These are phyloP conservation scores for Vanrija pseudolonga DNA, from an alignment of 1,284 basidiomycete species.

Conservation along the genomic window DNA sequence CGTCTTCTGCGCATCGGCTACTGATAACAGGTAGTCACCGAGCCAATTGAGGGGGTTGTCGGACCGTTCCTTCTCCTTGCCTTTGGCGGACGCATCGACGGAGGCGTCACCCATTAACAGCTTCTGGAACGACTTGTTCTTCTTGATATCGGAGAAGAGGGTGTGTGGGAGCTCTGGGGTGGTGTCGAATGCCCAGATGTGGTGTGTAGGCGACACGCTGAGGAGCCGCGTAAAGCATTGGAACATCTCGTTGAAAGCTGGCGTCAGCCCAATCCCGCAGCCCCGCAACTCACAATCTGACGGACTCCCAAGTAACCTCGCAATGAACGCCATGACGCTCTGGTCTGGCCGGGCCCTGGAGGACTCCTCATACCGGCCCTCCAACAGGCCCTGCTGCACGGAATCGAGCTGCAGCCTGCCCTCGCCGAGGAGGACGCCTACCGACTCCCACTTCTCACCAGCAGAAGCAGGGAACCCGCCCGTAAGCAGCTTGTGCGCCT, in stretches of 20 bases:
- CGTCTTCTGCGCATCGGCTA: conserved; percentile 33
- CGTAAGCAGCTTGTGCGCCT: conserved; percentile 25
- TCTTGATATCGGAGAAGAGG: conserved; percentile 75
- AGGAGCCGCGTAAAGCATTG: conserved; percentile 51
- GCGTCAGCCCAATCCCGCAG: conserved; percentile 52
- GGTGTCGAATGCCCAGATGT: conserved; percentile 64
- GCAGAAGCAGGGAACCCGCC: conserved; percentile 3
- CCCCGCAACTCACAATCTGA: conserved; percentile 49
- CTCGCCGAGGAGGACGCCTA: conserved; percentile 19
- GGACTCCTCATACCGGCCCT: conserved; percentile 16
- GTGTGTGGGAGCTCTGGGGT: conserved; percentile 57
- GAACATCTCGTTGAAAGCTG: conserved; percentile 66
- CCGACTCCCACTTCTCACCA: conserved; percentile 18
- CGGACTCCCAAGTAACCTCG: conserved; percentile 56
- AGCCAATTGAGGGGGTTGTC: conserved; percentile 30
- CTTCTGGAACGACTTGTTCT: conserved; percentile 62
- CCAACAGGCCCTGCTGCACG: conserved; percentile 31
- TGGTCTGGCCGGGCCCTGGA: conserved; percentile 13
- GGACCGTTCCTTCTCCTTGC: conserved; percentile 22
- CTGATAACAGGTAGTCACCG: conserved; percentile 31
- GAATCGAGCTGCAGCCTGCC: conserved; percentile 25
- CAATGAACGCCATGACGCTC: conserved; percentile 36
- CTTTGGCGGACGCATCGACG: conserved; percentile 9
- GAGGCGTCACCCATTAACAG: conserved; percentile 49
- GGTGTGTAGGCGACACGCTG: conserved; percentile 57